phyloP scores from a whole-genome alignment of 345 rosid species.

The Diplotaxis tenuifolia region DNA sequence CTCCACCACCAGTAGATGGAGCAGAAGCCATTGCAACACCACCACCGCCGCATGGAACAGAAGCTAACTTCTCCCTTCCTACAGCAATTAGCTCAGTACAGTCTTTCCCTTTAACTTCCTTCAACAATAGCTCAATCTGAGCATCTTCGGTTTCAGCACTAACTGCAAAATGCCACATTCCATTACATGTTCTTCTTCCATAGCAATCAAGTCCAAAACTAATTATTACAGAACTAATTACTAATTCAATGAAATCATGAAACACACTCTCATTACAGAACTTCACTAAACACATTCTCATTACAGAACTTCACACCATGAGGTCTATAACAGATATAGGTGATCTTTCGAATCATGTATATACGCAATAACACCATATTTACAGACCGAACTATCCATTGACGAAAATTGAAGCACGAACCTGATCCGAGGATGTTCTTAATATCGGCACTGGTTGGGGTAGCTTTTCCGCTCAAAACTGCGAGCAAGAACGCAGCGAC shows the following conservation, averaged over 20 bases:
- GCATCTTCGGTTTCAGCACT: conserved; percentile 67
- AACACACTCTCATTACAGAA: neutral
- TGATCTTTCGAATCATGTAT: too few relatives aligned
- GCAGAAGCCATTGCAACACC: conserved; percentile 45
- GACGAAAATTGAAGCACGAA: conserved; percentile 11
- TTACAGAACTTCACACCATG: neutral
- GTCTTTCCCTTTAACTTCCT: conserved; percentile 68
- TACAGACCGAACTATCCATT: neutral
- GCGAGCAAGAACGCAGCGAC: conserved; percentile 77
- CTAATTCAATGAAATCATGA: neutral
- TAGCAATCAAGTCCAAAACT: neutral
- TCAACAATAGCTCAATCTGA: conserved; percentile 57
- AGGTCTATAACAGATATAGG: too few relatives aligned
- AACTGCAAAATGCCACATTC: conserved; percentile 39
- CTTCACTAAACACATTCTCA: neutral
- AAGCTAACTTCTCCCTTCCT: conserved; percentile 81
- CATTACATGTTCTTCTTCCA: neutral
- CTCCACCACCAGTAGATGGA: conserved; percentile 41
- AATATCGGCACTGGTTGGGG: conserved; percentile 54
- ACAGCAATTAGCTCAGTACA: conserved; percentile 72
- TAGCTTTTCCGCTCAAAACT: conserved; percentile 61
- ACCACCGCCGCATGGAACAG: conserved; percentile 67
- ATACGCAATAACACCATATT: neutral
- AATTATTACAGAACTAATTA: neutral
- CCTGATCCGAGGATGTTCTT: conserved; percentile 69